Evolutionary conservation across 129 eudicot species (phyloP).

Genomic region (Deinandra increscens): DNA sequence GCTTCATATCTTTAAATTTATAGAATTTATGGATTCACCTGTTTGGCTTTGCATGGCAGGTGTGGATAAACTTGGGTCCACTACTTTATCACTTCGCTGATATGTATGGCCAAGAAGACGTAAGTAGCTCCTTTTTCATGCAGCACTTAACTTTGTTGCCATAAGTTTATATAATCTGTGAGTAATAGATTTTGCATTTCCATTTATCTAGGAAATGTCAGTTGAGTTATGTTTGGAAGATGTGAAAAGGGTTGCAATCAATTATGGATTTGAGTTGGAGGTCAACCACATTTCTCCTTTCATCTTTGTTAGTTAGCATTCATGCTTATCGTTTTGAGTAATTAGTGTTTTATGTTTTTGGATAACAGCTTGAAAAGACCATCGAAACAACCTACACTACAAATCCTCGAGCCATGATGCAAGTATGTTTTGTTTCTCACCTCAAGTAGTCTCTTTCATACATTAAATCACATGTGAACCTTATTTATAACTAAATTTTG

Average conservation of each 20-base stretch:
- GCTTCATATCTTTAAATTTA: slow-evolving; percentile 6
- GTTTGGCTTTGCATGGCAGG: slow-evolving; percentile 43
- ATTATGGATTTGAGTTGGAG: slow-evolving; percentile 85
- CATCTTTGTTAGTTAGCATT: slow-evolving; percentile 3
- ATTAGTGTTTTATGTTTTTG: background rate
- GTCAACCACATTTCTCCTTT: slow-evolving; percentile 27
- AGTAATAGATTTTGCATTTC: slow-evolving; percentile 15
- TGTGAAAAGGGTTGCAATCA: slow-evolving; percentile 73
- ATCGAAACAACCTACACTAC: slow-evolving; percentile 88
- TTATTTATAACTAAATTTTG: too few relatives aligned
- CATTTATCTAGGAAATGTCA: slow-evolving; percentile 70
- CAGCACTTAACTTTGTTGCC: slow-evolving; percentile 6
- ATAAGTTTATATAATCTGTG: background rate
- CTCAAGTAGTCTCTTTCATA: background rate
- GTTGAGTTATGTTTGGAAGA: slow-evolving; percentile 96
- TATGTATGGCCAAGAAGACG: slow-evolving; percentile 73
- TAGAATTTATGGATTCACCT: slow-evolving; percentile 21
- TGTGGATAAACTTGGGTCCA: slow-evolving; percentile 98
- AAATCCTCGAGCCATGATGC: slow-evolving; percentile 93
- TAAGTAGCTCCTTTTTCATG: slow-evolving; percentile 33
- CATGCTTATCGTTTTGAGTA: background rate
- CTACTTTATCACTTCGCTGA: slow-evolving; percentile 97
- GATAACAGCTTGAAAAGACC: slow-evolving; percentile 63
- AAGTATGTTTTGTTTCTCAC: slow-evolving; percentile 53
- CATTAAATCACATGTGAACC: too few relatives aligned